phyloP scores from a whole-genome alignment of 306 rosid genomes.

The Carpinus fangiana region DNA sequence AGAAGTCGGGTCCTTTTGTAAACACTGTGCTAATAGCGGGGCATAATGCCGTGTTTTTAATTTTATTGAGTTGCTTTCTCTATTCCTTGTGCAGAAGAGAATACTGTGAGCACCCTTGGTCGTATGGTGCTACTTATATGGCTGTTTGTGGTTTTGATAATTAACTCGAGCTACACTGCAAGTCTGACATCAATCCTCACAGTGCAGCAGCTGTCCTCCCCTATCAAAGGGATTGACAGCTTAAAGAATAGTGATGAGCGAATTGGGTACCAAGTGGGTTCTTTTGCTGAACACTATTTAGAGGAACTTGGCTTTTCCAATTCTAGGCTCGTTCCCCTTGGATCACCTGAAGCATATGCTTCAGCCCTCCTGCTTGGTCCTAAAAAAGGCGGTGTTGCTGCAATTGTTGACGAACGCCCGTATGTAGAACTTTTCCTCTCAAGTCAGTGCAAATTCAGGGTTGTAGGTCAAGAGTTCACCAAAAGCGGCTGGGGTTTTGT shows the following conservation, averaged over 20 bases:
- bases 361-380: conserved; percentile 80
- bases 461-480: conserved; percentile 92
- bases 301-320: conserved; percentile 75
- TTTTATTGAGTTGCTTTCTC: conserved; percentile 23
- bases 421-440: conserved; percentile 81
- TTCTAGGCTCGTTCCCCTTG: conserved; percentile 77
- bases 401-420: conserved; percentile 81
- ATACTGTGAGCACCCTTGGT: conserved; percentile 86
- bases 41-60: conserved; percentile 10
- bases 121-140: conserved; percentile 82
- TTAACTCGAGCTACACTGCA: conserved; percentile 98
- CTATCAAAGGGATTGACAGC: conserved; percentile 75
- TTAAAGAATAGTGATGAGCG: conserved; percentile 60
- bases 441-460: conserved; percentile 74
- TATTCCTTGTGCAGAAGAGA: conserved; percentile 70
- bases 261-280: conserved; percentile 90
- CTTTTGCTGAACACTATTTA: conserved; percentile 76
- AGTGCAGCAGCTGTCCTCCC: conserved; percentile 79
- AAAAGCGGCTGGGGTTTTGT: conserved; percentile 99
- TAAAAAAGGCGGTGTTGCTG: conserved; percentile 83
- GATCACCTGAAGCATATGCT: conserved; percentile 78
- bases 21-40: conserved; percentile 23
- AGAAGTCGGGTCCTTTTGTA: conserved; percentile 17
- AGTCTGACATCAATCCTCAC: conserved; percentile 97
- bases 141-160: conserved; percentile 94